A percentile compares a stretch with the other conserved stretches of the same genome.
phyloP scores from a whole-genome alignment of 345 rosid species.

The Trapa incisa region DNA sequence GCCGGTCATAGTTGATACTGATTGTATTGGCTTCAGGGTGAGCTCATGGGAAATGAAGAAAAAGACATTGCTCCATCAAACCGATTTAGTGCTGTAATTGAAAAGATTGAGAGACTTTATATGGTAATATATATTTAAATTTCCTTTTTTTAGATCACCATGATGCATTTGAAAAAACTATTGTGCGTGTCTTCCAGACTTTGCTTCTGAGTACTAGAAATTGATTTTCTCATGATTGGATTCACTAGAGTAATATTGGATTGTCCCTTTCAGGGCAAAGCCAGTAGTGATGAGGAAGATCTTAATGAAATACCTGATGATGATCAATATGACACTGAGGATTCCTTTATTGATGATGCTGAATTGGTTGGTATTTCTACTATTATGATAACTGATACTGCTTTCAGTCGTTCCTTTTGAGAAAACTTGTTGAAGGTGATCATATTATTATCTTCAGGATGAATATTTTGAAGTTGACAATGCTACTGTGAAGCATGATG shows the following conservation, averaged over 20 bases:
- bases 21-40: conserved; percentile 28
- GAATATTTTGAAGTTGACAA: conserved; percentile 95
- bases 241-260: conserved; percentile 8
- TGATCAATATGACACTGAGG: conserved; percentile 92
- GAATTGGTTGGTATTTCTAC: conserved; percentile 59
- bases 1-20: neutral
- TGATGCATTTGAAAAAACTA: neutral
- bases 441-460: conserved; percentile 42
- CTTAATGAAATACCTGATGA: conserved; percentile 77
- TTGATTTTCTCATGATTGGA: neutral
- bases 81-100: conserved; percentile 82
- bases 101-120: conserved; percentile 93
- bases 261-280: conserved; percentile 55
- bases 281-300: conserved; percentile 89
- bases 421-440: neutral
- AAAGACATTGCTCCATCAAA: conserved; percentile 49
- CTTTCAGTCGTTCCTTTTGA: neutral
- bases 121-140: conserved; percentile 32
- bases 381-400: neutral
- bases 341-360: conserved; percentile 87
- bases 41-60: conserved; percentile 30
- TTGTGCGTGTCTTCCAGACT: neutral
- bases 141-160: neutral
- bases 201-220: neutral
- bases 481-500: conserved; percentile 75